Percentiles rank a stretch among this genome's conserved stretches.
These are phyloP conservation scores for Hypericum androsaemum DNA, from an alignment of 345 rosid species.

Conservation along the genomic window DNA sequence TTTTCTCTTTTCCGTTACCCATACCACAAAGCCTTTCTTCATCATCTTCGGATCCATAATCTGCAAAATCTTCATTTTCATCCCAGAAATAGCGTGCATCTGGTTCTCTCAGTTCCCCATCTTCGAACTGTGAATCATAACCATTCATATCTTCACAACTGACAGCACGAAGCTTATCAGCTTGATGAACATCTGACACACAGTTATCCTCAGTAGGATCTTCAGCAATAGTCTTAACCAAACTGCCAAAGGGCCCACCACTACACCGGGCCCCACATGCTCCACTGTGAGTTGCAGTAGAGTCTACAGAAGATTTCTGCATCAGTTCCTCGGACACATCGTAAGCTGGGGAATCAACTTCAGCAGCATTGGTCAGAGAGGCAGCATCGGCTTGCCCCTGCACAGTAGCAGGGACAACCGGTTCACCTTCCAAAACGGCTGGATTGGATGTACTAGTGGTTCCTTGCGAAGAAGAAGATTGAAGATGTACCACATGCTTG, in stretches of 20 bases:
- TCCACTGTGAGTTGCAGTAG: constrained; percentile 2
- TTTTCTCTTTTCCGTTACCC: constrained; percentile 23
- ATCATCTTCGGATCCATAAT: constrained; percentile 49
- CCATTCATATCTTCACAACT: constrained; percentile 24
- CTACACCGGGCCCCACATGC: constrained; percentile 4
- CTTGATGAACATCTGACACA: constrained; percentile 18
- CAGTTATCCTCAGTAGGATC: constrained; percentile 15
- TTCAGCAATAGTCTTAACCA: constrained; percentile 8
- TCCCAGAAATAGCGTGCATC: constrained; percentile 26
- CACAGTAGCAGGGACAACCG: neutral
- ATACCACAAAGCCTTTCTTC: constrained; percentile 27
- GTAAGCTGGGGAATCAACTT: constrained; percentile 9
- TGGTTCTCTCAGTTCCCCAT: constrained; percentile 54
- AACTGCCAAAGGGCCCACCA: constrained; percentile 11
- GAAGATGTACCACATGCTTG: constrained; percentile 8
- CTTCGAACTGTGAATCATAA: constrained; percentile 53
- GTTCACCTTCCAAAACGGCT: constrained; percentile 8
- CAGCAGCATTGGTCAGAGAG: neutral
- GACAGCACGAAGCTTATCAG: constrained; percentile 6
- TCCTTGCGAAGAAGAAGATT: constrained; percentile 5
- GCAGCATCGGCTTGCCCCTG: constrained; percentile 1
- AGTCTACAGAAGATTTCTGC: constrained; percentile 13
- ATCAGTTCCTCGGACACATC: constrained; percentile 8
- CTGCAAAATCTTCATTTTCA: constrained; percentile 30
- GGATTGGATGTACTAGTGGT: constrained; percentile 4